Evolutionary conservation across 345 rosid species (phyloP).

Genomic region (Nephelium lappaceum): DNA sequence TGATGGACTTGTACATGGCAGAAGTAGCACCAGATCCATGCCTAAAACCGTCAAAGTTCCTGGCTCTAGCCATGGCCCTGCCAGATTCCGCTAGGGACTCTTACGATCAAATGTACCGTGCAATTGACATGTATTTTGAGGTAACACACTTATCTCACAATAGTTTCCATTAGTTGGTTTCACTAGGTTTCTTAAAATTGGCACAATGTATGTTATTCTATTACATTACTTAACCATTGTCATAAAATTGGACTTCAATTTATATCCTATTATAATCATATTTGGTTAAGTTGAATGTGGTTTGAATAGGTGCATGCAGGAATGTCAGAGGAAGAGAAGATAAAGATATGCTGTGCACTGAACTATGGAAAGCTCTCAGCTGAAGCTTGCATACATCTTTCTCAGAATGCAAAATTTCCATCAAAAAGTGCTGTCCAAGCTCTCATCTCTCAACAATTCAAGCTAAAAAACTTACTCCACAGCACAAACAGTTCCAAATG

Average conservation of each 20-base stretch:
- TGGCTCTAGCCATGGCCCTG: slow-evolving; percentile 56
- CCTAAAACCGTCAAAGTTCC: slow-evolving; percentile 68
- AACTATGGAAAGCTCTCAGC: slow-evolving; percentile 72
- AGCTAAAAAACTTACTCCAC: slow-evolving; percentile 48
- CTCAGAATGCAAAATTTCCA: slow-evolving; percentile 64
- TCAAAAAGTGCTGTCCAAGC: slow-evolving; percentile 46
- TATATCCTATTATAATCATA: background rate
- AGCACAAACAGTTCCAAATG: slow-evolving; percentile 21
- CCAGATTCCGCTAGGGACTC: slow-evolving; percentile 78
- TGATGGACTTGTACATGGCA: slow-evolving; percentile 77
- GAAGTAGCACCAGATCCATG: slow-evolving; percentile 96
- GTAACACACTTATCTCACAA: slow-evolving; percentile 38
- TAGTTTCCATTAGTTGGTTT: background rate
- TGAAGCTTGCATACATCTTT: slow-evolving; percentile 58
- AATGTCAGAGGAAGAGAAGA: slow-evolving; percentile 70
- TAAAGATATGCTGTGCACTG: slow-evolving; percentile 54
- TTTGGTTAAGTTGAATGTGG: slow-evolving; percentile 4
- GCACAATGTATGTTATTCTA: background rate
- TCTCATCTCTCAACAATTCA: slow-evolving; percentile 45
- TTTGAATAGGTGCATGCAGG: slow-evolving; percentile 68
- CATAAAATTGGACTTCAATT: background rate
- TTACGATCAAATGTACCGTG: slow-evolving; percentile 62
- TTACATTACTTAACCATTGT: background rate
- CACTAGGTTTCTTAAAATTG: background rate
- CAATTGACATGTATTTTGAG: slow-evolving; percentile 83